These are phyloP conservation scores for Lachancea cidri DNA, from an alignment of 805 yeast genomes.

Conservation along the genomic window DNA sequence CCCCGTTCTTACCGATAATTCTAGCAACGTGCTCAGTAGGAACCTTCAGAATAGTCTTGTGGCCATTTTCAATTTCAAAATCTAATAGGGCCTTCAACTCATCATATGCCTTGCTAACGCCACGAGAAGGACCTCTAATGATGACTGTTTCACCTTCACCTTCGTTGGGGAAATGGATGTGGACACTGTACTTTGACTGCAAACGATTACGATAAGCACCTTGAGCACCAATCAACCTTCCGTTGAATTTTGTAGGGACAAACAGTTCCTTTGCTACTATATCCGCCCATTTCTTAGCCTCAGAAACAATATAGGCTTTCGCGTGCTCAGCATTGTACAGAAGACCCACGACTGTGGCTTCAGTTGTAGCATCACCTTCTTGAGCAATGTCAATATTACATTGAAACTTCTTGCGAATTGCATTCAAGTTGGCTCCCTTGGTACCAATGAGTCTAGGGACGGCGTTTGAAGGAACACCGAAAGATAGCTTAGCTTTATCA, in stretches of 20 bases:
- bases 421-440: slow-evolving; percentile 69
- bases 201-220: slow-evolving; percentile 80
- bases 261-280: slow-evolving; percentile 59
- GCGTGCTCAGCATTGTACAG: slow-evolving; percentile 75
- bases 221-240: slow-evolving; percentile 75
- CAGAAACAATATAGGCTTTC: slow-evolving; percentile 48
- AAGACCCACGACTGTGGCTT: slow-evolving; percentile 66
- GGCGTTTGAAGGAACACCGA: slow-evolving; percentile 60
- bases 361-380: slow-evolving; percentile 36
- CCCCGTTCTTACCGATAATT: slow-evolving; percentile 88
- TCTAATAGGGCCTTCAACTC: slow-evolving; percentile 79
- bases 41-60: slow-evolving; percentile 54
- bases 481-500: slow-evolving; percentile 33
- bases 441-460: slow-evolving; percentile 85
- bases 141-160: slow-evolving; percentile 54
- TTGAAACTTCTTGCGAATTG: slow-evolving; percentile 65
- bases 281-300: slow-evolving; percentile 77
- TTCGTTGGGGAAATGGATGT: slow-evolving; percentile 67
- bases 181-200: slow-evolving; percentile 81
- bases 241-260: slow-evolving; percentile 74
- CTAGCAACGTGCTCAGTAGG: slow-evolving; percentile 74
- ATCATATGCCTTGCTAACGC: slow-evolving; percentile 75
- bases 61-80: slow-evolving; percentile 84
- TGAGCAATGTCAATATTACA: slow-evolving; percentile 72
- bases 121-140: slow-evolving; percentile 85